Evolutionary conservation across 371 early-diverging fungal species (phyloP).

Genomic region (Circinella umbellata): DNA sequence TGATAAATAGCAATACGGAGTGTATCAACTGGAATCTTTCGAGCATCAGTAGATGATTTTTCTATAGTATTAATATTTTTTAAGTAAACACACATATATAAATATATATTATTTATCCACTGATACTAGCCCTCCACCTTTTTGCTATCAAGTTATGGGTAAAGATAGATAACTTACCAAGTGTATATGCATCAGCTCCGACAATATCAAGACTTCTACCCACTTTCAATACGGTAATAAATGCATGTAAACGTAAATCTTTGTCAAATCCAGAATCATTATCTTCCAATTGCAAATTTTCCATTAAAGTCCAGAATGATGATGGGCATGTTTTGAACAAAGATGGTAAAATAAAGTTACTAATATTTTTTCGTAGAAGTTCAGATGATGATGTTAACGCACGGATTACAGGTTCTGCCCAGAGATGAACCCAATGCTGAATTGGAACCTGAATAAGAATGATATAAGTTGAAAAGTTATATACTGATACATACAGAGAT

Average conservation of each 20-base stretch:
- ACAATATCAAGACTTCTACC: conserved; percentile 65
- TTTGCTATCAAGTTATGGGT: no score
- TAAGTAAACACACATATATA: no score
- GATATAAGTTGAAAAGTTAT: not conserved
- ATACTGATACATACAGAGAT: not conserved
- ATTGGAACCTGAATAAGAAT: conserved; percentile 15
- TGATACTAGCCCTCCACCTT: not conserved
- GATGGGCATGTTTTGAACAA: conserved; percentile 40
- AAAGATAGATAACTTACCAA: not conserved
- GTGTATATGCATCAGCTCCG: conserved; percentile 48
- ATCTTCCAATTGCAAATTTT: conserved; percentile 29
- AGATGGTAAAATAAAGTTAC: conserved; percentile 41
- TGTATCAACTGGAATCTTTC: conserved; percentile 37
- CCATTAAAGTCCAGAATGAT: conserved; percentile 49
- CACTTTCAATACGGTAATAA: conserved; percentile 53
- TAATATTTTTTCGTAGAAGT: conserved; percentile 40
- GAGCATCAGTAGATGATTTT: conserved; percentile 8
- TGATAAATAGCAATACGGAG: conserved; percentile 71
- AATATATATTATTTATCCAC: no score
- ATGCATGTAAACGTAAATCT: conserved; percentile 39
- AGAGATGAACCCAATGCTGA: conserved; percentile 41
- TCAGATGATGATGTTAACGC: conserved; percentile 47
- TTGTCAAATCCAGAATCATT: conserved; percentile 21
- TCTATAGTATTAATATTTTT: conserved; percentile 10
- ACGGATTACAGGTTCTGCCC: conserved; percentile 39